Evolutionary conservation across 805 yeast genomes (phyloP).

Genomic region (Grigorovia humatica): DNA sequence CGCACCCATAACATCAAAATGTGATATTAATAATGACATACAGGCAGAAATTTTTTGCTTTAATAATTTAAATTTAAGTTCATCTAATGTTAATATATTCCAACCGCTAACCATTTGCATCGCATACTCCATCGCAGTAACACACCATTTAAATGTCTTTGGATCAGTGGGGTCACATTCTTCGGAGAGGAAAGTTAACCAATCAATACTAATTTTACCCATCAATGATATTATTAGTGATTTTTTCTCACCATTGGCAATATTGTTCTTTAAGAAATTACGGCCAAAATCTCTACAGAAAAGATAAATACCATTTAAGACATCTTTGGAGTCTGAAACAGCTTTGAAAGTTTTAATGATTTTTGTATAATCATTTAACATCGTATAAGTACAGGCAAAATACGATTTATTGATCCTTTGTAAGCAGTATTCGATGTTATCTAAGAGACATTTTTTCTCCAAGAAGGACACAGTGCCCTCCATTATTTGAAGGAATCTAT

Average conservation of each 20-base stretch:
- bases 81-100: conserved; percentile 70
- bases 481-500: conserved; percentile 45
- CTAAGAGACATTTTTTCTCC: conserved; percentile 60
- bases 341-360: conserved; percentile 45
- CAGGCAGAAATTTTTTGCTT: conserved; percentile 86
- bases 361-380: conserved; percentile 49
- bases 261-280: conserved; percentile 55
- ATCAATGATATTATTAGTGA: conserved; percentile 61
- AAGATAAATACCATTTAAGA: conserved; percentile 61
- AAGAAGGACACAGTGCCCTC: conserved; percentile 45
- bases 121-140: conserved; percentile 87
- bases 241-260: conserved; percentile 43
- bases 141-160: conserved; percentile 92
- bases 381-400: conserved; percentile 55
- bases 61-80: conserved; percentile 61
- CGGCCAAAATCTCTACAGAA: conserved; percentile 77
- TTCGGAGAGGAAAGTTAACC: conserved; percentile 92
- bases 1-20: conserved; percentile 97
- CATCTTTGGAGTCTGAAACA: conserved; percentile 59
- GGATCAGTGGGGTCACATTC: conserved; percentile 90
- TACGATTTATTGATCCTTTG: conserved; percentile 54
- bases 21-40: conserved; percentile 86
- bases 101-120: conserved; percentile 90
- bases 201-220: conserved; percentile 68
- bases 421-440: conserved; percentile 63